phyloP scores from a whole-genome alignment of 371 early-diverging fungal genomes.

The Ordospora pajunii region DNA sequence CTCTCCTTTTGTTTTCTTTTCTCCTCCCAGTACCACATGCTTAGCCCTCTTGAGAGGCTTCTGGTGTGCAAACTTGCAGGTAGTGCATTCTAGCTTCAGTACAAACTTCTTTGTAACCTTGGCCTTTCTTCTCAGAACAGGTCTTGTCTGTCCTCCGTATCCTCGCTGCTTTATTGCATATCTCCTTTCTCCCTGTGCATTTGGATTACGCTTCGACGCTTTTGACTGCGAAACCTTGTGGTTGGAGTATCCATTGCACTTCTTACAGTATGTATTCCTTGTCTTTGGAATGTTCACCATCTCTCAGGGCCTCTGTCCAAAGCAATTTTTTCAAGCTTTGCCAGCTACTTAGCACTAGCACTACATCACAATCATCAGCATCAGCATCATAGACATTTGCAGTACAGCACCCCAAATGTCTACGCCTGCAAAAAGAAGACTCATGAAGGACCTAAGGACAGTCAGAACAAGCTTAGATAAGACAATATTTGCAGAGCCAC shows the following conservation, averaged over 20 bases:
- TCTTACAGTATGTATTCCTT: conserved; percentile 89
- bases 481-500: conserved; percentile 57
- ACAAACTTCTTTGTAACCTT: conserved; percentile 89
- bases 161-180: conserved; percentile 75
- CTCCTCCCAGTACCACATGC: conserved; percentile 97
- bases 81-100: conserved; percentile 88
- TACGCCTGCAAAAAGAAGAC: conserved; percentile 64
- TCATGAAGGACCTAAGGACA: conserved; percentile 80
- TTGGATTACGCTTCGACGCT: conserved; percentile 90
- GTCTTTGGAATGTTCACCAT: conserved; percentile 91
- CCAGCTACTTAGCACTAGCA: too few relatives aligned
- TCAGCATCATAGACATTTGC: too few relatives aligned
- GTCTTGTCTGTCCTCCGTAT: conserved; percentile 97
- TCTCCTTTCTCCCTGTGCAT: conserved; percentile 80
- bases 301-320: background rate
- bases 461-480: conserved; percentile 74
- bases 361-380: too few relatives aligned
- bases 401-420: conserved; percentile 64
- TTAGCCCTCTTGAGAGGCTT: conserved; percentile 91
- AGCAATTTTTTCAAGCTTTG: background rate
- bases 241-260: conserved; percentile 88
- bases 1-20: conserved; percentile 72
- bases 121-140: conserved; percentile 68
- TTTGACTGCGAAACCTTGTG: conserved; percentile 98
- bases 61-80: conserved; percentile 88